Evolutionary conservation across 371 early-diverging fungal species (phyloP).

Genomic region (Actinomortierella ambigua): DNA sequence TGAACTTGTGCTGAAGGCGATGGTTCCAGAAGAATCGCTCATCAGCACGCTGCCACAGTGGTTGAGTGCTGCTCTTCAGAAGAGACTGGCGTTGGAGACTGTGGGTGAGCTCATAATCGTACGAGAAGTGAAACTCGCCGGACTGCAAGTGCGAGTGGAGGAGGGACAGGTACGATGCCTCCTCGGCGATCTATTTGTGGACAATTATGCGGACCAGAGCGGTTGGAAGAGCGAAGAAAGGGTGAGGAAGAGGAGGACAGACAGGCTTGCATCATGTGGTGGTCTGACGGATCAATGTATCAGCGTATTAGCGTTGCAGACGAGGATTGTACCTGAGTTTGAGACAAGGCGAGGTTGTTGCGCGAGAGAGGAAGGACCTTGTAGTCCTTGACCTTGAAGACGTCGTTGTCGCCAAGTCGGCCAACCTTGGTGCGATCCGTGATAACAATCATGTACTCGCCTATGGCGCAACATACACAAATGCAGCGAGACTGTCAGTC

Average conservation of each 20-base stretch:
- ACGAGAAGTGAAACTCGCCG: conserved; percentile 84
- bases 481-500: too few relatives aligned
- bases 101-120: conserved; percentile 81
- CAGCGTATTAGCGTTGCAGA: too few relatives aligned
- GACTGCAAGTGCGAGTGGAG: conserved; percentile 68
- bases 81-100: conserved; percentile 72
- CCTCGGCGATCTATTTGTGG: conserved; percentile 62
- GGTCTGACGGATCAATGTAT: too few relatives aligned
- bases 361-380: conserved; percentile 70
- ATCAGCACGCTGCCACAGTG: conserved; percentile 64
- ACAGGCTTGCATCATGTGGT: too few relatives aligned
- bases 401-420: conserved; percentile 58
- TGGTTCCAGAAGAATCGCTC: conserved; percentile 91
- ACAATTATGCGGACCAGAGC: not conserved
- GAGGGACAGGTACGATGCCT: conserved; percentile 72
- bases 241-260: too few relatives aligned
- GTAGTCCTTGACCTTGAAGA: conserved; percentile 72
- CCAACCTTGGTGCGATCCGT: conserved; percentile 77
- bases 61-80: conserved; percentile 21
- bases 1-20: conserved; percentile 63
- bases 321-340: conserved; percentile 46
- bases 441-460: conserved; percentile 81
- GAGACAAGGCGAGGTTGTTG: conserved; percentile 48
- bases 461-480: conserved; percentile 38
- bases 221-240: too few relatives aligned